These are phyloP conservation scores for Heterobasidion irregulare DNA, from an alignment of 1,284 basidiomycete species.

Conservation along the genomic window DNA sequence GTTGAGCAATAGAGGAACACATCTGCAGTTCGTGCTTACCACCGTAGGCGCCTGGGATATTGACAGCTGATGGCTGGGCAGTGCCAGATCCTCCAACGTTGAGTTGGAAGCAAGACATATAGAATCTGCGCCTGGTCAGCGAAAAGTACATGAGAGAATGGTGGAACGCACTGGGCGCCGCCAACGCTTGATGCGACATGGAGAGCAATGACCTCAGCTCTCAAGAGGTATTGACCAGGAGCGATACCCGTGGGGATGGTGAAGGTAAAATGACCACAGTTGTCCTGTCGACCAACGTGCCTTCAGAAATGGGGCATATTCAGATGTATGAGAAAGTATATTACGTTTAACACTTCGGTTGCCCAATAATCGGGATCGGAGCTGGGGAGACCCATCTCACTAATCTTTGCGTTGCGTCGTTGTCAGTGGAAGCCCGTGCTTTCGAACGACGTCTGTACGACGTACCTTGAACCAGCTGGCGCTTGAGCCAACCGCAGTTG, in stretches of 20 bases:
- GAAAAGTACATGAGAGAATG: not conserved
- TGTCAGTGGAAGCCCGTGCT: too few species aligned
- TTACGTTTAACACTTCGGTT: constrained; percentile 24
- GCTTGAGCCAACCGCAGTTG: constrained; percentile 31
- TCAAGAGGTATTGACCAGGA: constrained; percentile 42
- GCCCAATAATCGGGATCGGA: constrained; percentile 23
- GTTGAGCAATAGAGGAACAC: not conserved
- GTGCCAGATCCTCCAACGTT: constrained; percentile 31
- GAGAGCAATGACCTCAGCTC: constrained; percentile 44
- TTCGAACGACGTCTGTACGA: not conserved
- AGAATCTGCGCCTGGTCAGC: constrained; percentile 24
- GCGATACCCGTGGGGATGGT: constrained; percentile 35
- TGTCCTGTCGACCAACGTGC: constrained; percentile 18
- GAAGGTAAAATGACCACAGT: constrained; percentile 45
- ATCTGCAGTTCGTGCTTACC: constrained; percentile 17
- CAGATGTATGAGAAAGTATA: constrained; percentile 5
- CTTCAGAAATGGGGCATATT: constrained; percentile 10
- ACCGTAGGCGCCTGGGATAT: constrained; percentile 37
- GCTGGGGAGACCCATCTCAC: constrained; percentile 37
- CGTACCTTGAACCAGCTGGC: constrained; percentile 40
- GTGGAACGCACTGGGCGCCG: constrained; percentile 31
- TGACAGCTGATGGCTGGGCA: constrained; percentile 33
- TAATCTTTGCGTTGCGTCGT: constrained; percentile 17
- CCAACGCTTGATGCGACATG: constrained; percentile 34
- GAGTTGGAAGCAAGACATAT: constrained; percentile 43